Conservation (phyloP, 495 filamentous ascomycete species). For the Penicillium fimorum region DNA sequence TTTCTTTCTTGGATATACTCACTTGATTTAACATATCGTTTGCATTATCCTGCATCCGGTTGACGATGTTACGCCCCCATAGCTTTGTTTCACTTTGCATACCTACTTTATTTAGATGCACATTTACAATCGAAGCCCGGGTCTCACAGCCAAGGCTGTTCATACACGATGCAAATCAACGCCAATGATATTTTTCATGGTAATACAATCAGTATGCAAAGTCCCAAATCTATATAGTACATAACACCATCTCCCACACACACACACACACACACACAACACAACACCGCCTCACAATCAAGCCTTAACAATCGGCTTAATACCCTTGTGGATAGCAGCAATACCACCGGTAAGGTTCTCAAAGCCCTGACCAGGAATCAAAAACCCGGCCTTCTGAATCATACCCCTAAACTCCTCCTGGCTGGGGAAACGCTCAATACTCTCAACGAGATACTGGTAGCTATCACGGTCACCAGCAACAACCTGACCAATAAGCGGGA, state of each 20-base stretch:
- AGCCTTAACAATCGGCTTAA: conserved; percentile 66
- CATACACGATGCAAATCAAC: conserved; percentile 8
- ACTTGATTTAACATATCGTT: conserved; percentile 11
- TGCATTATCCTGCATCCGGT: conserved; percentile 14
- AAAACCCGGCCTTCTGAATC: conserved; percentile 86
- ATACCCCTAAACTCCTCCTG: conserved; percentile 82
- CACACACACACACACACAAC: too few relatives aligned
- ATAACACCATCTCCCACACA: background rate
- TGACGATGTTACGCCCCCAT: conserved; percentile 24
- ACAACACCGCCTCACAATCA: conserved; percentile 9
- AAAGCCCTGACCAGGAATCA: conserved; percentile 75
- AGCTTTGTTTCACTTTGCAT: background rate
- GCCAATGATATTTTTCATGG: conserved; percentile 11
- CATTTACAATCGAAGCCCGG: background rate
- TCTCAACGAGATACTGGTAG: conserved; percentile 98
- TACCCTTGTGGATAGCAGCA: conserved; percentile 92
- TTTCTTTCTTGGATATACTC: conserved; percentile 11
- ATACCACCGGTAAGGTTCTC: conserved; percentile 90
- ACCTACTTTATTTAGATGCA: conserved; percentile 8
- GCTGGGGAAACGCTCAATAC: conserved; percentile 87
- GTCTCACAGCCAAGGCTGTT: background rate
- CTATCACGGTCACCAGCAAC: conserved; percentile 92
- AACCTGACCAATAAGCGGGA: conserved; percentile 91
- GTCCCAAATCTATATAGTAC: conserved; percentile 1
- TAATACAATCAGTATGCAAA: conserved; percentile 15